phyloP scores from a whole-genome alignment of 768 basidiomycete species.

The Calvatia gigantea region DNA sequence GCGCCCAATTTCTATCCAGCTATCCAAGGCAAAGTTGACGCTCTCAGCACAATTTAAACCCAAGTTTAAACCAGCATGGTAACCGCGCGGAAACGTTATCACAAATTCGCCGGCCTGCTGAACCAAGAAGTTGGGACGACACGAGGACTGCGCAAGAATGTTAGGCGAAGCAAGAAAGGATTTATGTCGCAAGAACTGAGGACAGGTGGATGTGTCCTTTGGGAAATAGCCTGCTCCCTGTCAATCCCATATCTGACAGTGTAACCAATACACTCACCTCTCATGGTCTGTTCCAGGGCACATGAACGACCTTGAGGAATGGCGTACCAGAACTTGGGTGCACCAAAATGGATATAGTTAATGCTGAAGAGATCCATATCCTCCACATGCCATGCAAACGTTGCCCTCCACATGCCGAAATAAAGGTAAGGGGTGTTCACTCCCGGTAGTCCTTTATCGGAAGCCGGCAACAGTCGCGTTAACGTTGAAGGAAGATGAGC shows the following conservation, averaged over 20 bases:
- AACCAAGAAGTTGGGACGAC: constrained; percentile 80
- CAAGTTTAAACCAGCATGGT: constrained; percentile 96
- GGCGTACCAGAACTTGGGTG: constrained; percentile 97
- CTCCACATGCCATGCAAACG: constrained; percentile 99
- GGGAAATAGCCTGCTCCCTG: constrained; percentile 75
- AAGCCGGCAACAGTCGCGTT: constrained; percentile 68
- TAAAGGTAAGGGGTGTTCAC: constrained; percentile 98
- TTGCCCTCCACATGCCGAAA: constrained; percentile 99
- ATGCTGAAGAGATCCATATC: constrained; percentile 99
- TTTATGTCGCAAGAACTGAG: constrained; percentile 96
- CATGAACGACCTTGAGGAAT: constrained; percentile 83
- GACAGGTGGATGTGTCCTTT: constrained; percentile 77
- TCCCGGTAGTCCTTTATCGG: constrained; percentile 76
- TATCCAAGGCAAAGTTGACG: constrained; percentile 94
- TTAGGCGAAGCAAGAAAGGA: constrained; percentile 91
- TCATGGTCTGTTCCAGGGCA: constrained; percentile 87
- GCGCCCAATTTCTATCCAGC: constrained; percentile 88
- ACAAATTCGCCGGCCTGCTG: constrained; percentile 96
- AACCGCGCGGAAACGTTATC: constrained; percentile 91
- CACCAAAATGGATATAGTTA: constrained; percentile 98
- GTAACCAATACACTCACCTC: constrained; percentile 44
- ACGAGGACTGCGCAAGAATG: constrained; percentile 73
- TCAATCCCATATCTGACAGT: neutral
- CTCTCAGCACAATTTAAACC: constrained; percentile 97
- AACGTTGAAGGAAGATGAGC: constrained; percentile 84